Evolutionary conservation across 2,329 filamentous ascomycete species (phyloP).

Genomic region (Plenodomus tracheiphilus): DNA sequence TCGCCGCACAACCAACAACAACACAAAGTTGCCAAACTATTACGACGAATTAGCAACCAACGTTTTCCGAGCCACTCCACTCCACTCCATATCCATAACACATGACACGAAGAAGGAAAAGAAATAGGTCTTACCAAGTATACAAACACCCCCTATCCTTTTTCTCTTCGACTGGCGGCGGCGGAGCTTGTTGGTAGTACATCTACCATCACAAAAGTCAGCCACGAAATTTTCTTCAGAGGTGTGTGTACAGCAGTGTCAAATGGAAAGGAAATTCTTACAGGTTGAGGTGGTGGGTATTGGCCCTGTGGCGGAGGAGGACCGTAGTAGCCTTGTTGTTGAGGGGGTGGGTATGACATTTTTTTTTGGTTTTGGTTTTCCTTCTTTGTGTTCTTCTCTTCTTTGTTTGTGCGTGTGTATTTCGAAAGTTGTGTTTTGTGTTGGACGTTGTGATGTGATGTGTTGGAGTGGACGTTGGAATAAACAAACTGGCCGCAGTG

Average conservation of each 20-base stretch:
- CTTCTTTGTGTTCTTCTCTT: no score
- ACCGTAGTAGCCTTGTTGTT: conserved; percentile 29
- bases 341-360: conserved; percentile 21
- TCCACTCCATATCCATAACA: no score
- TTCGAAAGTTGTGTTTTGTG: no score
- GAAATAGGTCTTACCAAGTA: conserved; percentile 40
- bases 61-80: no score
- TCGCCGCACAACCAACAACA: conserved; percentile 44
- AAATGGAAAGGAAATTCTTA: background rate
- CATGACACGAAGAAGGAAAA: no score
- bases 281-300: conserved; percentile 33
- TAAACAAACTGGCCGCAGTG: conserved; percentile 11
- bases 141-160: conserved; percentile 39
- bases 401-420: background rate
- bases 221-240: no score
- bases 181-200: conserved; percentile 36
- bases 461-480: conserved; percentile 20
- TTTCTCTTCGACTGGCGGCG: conserved; percentile 29
- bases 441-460: no score
- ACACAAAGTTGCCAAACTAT: conserved; percentile 40
- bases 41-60: no score
- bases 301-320: conserved; percentile 28
- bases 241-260: no score
- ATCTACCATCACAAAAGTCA: no score
- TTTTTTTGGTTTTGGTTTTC: no score